phyloP scores from a whole-genome alignment of 805 yeast species.

The Middelhovenomyces tepae region DNA sequence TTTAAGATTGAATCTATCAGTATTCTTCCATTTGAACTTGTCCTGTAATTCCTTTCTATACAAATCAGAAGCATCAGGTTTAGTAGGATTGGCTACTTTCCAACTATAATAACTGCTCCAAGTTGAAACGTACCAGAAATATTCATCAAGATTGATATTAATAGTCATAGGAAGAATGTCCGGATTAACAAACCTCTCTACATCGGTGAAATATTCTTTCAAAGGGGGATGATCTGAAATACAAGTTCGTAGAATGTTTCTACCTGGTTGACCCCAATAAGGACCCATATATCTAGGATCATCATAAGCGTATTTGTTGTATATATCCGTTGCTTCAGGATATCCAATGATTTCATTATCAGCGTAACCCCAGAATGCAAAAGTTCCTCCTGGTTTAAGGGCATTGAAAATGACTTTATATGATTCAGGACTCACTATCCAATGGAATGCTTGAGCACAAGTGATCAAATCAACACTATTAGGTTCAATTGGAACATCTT shows the following conservation, averaged over 20 bases:
- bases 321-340: slow-evolving; percentile 47
- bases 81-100: too few species aligned
- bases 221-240: slow-evolving; percentile 39
- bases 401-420: slow-evolving; percentile 38
- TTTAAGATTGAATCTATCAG: too few species aligned
- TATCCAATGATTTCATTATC: slow-evolving; percentile 53
- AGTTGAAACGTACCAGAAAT: too few species aligned
- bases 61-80: too few species aligned
- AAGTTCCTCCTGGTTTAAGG: slow-evolving; percentile 53
- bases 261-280: slow-evolving; percentile 84
- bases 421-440: slow-evolving; percentile 51
- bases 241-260: slow-evolving; percentile 40
- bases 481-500: slow-evolving; percentile 15
- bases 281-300: slow-evolving; percentile 37
- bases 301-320: slow-evolving; percentile 42
- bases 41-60: too few species aligned
- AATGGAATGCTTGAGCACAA: slow-evolving; percentile 83
- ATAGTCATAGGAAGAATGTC: too few species aligned
- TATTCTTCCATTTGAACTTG: too few species aligned
- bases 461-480: slow-evolving; percentile 53
- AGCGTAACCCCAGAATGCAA: slow-evolving; percentile 72
- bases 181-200: slow-evolving; percentile 25
- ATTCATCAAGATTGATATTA: too few species aligned
- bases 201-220: slow-evolving; percentile 33
- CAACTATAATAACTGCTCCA: too few species aligned